Evolutionary conservation across 139 green algal species (phyloP), one percentile per base, ranked within the genome.

Genomic region (Chlorella ohadii): DNA sequence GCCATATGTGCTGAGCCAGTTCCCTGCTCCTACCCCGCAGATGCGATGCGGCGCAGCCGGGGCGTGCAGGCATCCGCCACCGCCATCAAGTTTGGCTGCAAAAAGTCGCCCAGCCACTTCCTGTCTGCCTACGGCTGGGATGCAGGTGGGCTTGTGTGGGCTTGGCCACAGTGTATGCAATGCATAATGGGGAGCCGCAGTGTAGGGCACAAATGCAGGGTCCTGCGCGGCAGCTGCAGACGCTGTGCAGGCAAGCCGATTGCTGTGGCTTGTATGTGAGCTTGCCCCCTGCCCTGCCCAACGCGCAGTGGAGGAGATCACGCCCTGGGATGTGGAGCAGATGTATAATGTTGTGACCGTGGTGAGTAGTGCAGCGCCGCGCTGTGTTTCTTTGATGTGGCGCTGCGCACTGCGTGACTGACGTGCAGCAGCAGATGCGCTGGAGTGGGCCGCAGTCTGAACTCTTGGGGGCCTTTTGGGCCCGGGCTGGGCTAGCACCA

Each of bases 1-100:
- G n/a, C n/a, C n/a, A n/a, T n/a, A n/a, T n/a, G n/a, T n/a, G n/a
- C n/a, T n/a, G n/a, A n/a, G n/a, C n/a, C n/a, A n/a, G n/a, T n/a
- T 51, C 44, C 41, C 38, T 13, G 0, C 25, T 25, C 6, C 25
- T 6, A 7, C 5, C n/a, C 38, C 17, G n/a, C 72, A 78, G 72
- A 78, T n/a, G 72, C 19, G n/a, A 41, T 78, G 72, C 72, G 72
- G n/a, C 44, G 72, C 72, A 65, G 44, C 44, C 19, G 6, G 4
- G 72, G 72, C 22, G 72, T 78, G 72, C 72, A 78, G 72, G n/a
- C 44, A 1, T 31, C 44, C 6, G 72, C 72, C 44, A 78, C 72
- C 0, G 47, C 72, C 72, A 39, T 78, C n/a, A 78, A 78, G 72
- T 78, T 78, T 64, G 72, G 72, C 4, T 51, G 55, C 38, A 51